Base-by-base conservation (phyloP, 2,329 filamentous ascomycete species). In the Thielaviopsis cerberus region DNA sequence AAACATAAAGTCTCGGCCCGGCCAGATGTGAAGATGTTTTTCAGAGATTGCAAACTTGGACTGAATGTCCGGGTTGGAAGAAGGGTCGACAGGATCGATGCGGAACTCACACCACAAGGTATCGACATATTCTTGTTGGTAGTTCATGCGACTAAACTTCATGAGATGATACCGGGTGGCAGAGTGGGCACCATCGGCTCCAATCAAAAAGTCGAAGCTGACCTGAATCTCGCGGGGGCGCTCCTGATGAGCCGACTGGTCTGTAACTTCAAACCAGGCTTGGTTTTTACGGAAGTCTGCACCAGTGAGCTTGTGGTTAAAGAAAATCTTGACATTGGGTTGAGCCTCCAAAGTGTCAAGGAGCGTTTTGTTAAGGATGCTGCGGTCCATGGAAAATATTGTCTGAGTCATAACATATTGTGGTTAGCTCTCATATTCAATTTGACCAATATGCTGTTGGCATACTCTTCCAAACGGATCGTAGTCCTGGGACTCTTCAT, bases 11-110 rank as follows among this genome's bases (percentile, higher is more conserved):
- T 90, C 82, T 64, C 83, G 83, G 30, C 87, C 89, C 0, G 92
- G 92, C 92, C 92, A 98, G 67, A 98, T 98, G 70, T 98, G 92
- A 1, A 98, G 76, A 67, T 97, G 90, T 65, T 96, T 87, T 1
- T 89, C 88, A 0, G 88, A 92, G 64, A 97, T 92, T 53, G 77
- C 76, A 67, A 94, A 97, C 63, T 69, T 74, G 26, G 71, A 69
- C 52, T 68, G 62, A 13, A 62, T 52, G 7, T 63, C 57, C 0
- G 65, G 64, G 1, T 69, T 62, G 27, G 69, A 69, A 0, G 86
- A 76, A 10, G 62, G 62, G 0, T 69, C 62, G 26, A 66, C 68
- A 0, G 85, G 76, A 22, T 79, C 74, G 61, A 98, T 88, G 54
- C 82, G 82, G 67, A 98, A 97, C 67, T 98, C 92, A 69, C 91